Percentiles rank a stretch among this genome's conserved stretches.
Evolutionary conservation across 768 basidiomycete species (phyloP).

Genomic region (Infundibulicybe gibba): DNA sequence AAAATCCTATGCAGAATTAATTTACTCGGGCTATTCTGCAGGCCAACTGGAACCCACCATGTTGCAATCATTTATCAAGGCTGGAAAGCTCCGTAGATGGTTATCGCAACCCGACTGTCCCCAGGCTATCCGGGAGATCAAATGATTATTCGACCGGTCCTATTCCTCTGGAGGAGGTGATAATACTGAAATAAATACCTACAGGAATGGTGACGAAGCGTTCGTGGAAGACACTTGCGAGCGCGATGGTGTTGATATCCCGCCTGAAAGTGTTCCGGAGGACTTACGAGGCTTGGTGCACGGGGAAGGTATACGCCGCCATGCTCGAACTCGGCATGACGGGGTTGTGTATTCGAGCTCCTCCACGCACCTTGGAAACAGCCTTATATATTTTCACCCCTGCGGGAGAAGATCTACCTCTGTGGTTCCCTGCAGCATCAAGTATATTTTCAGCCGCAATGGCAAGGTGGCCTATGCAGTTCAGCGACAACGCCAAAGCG

Average conservation of each 20-base stretch:
- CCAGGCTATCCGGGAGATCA: conserved; percentile 3
- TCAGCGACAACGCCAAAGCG: conserved; percentile 7
- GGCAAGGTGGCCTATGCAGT: conserved; percentile 6
- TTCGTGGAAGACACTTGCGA: no score
- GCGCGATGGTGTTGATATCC: neutral
- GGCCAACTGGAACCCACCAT: neutral
- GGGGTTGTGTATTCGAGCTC: conserved; percentile 10
- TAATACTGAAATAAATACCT: no score
- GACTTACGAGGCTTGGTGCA: neutral
- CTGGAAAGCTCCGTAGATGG: conserved; percentile 3
- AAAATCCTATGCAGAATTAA: neutral
- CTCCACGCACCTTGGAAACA: conserved; percentile 18
- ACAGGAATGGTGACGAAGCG: no score
- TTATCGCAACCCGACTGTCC: conserved; percentile 3
- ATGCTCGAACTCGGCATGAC: conserved; percentile 8
- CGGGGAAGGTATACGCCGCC: conserved; percentile 4
- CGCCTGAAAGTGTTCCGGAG: neutral
- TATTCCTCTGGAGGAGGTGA: neutral
- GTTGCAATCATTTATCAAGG: neutral
- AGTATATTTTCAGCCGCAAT: conserved; percentile 11
- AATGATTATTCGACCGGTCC: conserved; percentile 3
- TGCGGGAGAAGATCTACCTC: conserved; percentile 2
- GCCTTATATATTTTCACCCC: conserved; percentile 17
- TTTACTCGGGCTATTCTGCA: neutral
- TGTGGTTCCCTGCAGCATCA: conserved; percentile 14